Evolutionary conservation across 192 early-diverging fungal species (phyloP).

Genomic region (Coemansia sp.): DNA sequence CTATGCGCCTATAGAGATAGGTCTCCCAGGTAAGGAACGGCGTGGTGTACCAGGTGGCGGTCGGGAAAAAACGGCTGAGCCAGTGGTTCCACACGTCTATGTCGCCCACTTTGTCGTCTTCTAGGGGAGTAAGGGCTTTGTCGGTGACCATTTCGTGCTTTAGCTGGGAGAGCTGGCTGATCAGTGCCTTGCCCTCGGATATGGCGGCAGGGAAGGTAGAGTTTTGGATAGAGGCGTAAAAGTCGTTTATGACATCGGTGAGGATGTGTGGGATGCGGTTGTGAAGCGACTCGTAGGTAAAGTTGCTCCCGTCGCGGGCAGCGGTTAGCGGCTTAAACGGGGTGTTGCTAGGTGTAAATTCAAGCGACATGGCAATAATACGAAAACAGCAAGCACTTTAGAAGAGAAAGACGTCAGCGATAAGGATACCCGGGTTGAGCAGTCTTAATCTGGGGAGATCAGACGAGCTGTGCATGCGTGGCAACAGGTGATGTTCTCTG

Average conservation of each 20-base stretch:
- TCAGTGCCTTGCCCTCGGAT: conserved; percentile 67
- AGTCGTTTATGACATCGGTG: conserved; percentile 71
- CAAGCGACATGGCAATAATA: not conserved
- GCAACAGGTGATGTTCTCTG: not conserved
- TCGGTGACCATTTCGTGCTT: conserved; percentile 74
- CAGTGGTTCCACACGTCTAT: conserved; percentile 64
- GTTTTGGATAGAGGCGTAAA: conserved; percentile 58
- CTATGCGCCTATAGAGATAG: conserved; percentile 76
- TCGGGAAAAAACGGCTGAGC: conserved; percentile 55
- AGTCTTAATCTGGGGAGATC: not conserved
- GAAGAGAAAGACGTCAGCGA: not conserved
- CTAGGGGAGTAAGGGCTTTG: conserved; percentile 52
- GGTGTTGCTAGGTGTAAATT: conserved; percentile 49
- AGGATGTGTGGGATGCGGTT: conserved; percentile 82
- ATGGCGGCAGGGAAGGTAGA: conserved; percentile 23
- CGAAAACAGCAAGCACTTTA: not conserved
- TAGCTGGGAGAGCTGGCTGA: conserved; percentile 61
- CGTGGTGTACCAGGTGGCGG: conserved; percentile 68
- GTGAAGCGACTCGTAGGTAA: conserved; percentile 75
- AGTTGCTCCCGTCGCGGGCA: conserved; percentile 62
- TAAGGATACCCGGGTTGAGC: not conserved
- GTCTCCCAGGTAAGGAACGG: conserved; percentile 86
- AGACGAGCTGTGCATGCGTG: not conserved
- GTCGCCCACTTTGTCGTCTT: conserved; percentile 57
- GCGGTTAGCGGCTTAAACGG: conserved; percentile 64